These are phyloP conservation scores for Rhizophlyctis rosea DNA, from an alignment of 192 early-diverging fungal species.

Conservation along the genomic window DNA sequence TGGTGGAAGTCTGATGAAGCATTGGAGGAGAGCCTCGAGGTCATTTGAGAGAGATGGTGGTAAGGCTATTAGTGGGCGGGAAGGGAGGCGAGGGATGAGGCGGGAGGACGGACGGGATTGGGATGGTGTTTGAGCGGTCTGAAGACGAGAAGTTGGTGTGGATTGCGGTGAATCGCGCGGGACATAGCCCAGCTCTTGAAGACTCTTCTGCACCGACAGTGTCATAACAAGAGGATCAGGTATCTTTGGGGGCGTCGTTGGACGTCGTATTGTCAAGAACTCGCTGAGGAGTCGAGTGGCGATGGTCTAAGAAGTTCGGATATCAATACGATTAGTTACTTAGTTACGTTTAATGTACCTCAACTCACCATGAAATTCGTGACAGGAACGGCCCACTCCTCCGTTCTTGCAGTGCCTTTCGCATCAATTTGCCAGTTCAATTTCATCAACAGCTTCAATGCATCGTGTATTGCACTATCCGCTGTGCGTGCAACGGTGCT, in stretches of 20 bases:
- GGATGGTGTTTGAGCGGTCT: too few species aligned
- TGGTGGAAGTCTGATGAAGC: background rate
- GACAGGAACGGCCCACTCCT: background rate
- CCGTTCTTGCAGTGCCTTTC: background rate
- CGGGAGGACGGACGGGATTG: too few species aligned
- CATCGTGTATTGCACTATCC: conserved; percentile 1
- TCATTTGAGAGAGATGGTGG: too few species aligned
- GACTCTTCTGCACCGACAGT: conserved; percentile 2
- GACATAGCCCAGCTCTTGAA: conserved; percentile 4
- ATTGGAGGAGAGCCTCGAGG: too few species aligned
- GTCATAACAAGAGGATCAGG: background rate
- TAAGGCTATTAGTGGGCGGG: too few species aligned
- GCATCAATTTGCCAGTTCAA: conserved; percentile 20
- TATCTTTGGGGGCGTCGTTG: too few species aligned
- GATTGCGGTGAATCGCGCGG: too few species aligned
- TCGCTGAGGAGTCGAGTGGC: conserved; percentile 11
- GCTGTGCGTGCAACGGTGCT: background rate
- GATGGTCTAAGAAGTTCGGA: conserved; percentile 5
- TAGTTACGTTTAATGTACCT: background rate
- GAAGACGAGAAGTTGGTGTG: too few species aligned
- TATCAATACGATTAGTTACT: too few species aligned
- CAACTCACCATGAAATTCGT: conserved; percentile 26
- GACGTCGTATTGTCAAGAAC: too few species aligned
- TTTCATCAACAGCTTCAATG: conserved; percentile 11
- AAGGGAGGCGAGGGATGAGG: too few species aligned